Evolutionary conservation across 2,329 filamentous ascomycete species (phyloP).

Genomic region (Ascochyta fabae): DNA sequence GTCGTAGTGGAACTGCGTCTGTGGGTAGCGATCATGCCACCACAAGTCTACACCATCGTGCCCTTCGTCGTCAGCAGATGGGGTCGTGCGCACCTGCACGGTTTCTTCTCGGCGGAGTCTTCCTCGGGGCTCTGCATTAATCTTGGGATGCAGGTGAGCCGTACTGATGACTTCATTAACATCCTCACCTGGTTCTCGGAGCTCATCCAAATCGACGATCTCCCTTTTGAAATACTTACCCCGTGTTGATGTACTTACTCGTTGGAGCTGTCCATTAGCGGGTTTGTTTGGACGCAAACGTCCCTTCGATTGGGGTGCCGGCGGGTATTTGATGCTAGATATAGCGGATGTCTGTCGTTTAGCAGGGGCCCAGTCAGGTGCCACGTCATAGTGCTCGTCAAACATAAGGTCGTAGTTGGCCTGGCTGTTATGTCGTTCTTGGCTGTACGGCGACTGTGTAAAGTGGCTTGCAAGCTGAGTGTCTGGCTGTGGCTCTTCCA

Average conservation of each 20-base stretch:
- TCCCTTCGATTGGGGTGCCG: background rate
- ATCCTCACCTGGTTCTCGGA: background rate
- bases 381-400: background rate
- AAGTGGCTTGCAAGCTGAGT: slow-evolving; percentile 17
- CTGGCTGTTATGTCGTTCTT: background rate
- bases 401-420: background rate
- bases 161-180: background rate
- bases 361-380: background rate
- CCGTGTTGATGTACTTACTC: slow-evolving; percentile 6
- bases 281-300: background rate
- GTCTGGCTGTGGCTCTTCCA: background rate
- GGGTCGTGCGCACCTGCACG: slow-evolving; percentile 4
- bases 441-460: background rate
- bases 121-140: background rate
- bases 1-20: slow-evolving; percentile 9
- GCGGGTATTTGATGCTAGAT: background rate
- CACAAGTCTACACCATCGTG: background rate
- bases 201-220: slow-evolving; percentile 9
- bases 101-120: background rate
- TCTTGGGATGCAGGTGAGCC: background rate
- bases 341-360: background rate
- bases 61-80: background rate
- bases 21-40: slow-evolving; percentile 11
- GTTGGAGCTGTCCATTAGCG: slow-evolving; percentile 1
- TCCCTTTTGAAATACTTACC: slow-evolving; percentile 10